phyloP scores from a whole-genome alignment of 306 rosid genomes.

The Leucaena leucocephala region DNA sequence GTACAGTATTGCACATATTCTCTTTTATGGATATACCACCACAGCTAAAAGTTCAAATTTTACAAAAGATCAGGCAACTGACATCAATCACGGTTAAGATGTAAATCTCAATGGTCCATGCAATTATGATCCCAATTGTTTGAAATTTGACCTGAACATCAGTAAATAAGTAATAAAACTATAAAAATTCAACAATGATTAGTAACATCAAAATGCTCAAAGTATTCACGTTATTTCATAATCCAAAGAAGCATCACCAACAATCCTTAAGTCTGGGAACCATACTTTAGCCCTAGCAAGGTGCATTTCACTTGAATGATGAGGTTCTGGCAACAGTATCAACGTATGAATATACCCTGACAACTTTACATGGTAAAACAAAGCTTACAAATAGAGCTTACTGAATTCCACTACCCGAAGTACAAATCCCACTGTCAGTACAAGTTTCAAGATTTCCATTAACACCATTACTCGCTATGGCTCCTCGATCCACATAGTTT shows the following conservation, averaged over 20 bases:
- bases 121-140: neutral
- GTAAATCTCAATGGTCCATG: slow-evolving; percentile 3
- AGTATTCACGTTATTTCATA: neutral
- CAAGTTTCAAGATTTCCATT: slow-evolving; percentile 73
- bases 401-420: slow-evolving; percentile 83
- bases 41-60: neutral
- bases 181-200: neutral
- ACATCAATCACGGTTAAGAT: neutral
- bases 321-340: neutral
- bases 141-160: neutral
- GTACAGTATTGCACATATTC: neutral
- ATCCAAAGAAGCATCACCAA: neutral
- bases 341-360: neutral
- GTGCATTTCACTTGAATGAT: neutral
- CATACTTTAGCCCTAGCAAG: neutral
- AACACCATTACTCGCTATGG: slow-evolving; percentile 90
- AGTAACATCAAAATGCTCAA: neutral
- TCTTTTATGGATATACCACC: neutral
- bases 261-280: neutral
- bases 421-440: slow-evolving; percentile 70
- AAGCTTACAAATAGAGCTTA: slow-evolving; percentile 50
- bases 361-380: slow-evolving; percentile 3
- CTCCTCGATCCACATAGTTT: slow-evolving; percentile 89
- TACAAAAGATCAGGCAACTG: slow-evolving; percentile 8
- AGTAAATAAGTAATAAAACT: neutral